Evolutionary conservation across 2,329 filamentous ascomycete genomes (phyloP).

Genomic region (Claviceps purpurea): DNA sequence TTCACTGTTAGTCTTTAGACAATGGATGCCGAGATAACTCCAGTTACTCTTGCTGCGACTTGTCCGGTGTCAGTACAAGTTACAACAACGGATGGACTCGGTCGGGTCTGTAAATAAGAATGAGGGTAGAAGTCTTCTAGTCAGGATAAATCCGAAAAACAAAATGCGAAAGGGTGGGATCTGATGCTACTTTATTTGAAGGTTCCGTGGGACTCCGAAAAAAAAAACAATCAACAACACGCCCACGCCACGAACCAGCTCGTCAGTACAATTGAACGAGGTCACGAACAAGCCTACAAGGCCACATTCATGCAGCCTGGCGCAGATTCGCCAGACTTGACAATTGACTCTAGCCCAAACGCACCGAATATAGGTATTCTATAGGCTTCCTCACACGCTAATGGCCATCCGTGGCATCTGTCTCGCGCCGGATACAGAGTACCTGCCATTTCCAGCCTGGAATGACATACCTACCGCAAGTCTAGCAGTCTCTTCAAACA

Average conservation of each 20-base stretch:
- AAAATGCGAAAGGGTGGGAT: conserved; percentile 2
- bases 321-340: background rate
- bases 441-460: no score
- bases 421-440: no score
- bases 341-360: background rate
- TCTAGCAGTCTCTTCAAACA: no score
- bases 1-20: no score
- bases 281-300: background rate
- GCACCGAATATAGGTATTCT: background rate
- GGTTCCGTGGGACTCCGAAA: background rate
- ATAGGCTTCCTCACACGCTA: no score
- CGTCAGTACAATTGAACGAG: background rate
- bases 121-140: background rate
- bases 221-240: background rate
- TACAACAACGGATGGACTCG: background rate
- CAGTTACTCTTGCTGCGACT: background rate
- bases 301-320: conserved; percentile 3
- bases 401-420: no score
- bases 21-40: no score
- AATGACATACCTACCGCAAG: no score
- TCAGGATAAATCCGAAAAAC: background rate
- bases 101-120: background rate
- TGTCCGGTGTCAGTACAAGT: background rate
- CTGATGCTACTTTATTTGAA: conserved; percentile 3
- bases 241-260: background rate